A percentile compares a stretch with the other conserved stretches of the same genome.
These are phyloP conservation scores for Bisporella sp. DNA, from an alignment of 2,329 filamentous ascomycete species.

Conservation along the genomic window DNA sequence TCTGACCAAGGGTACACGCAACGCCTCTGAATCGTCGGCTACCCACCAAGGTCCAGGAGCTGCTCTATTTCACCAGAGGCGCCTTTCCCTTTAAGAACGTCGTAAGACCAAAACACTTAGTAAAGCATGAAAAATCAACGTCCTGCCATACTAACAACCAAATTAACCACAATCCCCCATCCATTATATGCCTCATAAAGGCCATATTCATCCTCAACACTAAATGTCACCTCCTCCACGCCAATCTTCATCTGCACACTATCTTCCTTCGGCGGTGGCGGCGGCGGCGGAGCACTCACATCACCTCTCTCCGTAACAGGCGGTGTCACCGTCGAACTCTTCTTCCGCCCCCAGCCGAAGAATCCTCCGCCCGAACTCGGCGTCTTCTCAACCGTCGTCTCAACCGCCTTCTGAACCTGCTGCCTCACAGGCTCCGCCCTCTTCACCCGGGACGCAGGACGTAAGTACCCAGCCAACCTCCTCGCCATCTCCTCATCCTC, in stretches of 20 bases:
- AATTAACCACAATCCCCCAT: constrained; percentile 17
- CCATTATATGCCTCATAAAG: constrained; percentile 36
- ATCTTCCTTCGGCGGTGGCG: not conserved
- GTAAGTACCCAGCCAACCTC: constrained; percentile 16
- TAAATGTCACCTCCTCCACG: constrained; percentile 44
- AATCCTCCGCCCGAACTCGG: not conserved
- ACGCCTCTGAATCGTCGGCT: no score
- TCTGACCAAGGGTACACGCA: no score
- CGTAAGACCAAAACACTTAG: no score
- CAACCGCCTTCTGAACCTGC: constrained; percentile 2
- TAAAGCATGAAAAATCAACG: no score
- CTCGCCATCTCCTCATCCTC: constrained; percentile 20
- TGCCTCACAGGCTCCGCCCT: constrained; percentile 9
- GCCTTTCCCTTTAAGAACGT: no score
- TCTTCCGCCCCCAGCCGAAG: not conserved
- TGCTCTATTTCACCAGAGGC: no score
- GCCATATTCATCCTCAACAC: constrained; percentile 64
- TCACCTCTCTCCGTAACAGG: not conserved
- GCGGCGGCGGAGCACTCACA: not conserved
- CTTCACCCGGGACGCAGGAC: constrained; percentile 5
- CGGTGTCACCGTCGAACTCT: not conserved
- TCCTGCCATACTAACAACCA: no score
- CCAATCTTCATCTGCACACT: constrained; percentile 15
- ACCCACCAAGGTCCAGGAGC: no score
- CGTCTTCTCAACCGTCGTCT: not conserved